Conservation (phyloP, 768 basidiomycete genomes). For the Neoboletus magnificus region DNA sequence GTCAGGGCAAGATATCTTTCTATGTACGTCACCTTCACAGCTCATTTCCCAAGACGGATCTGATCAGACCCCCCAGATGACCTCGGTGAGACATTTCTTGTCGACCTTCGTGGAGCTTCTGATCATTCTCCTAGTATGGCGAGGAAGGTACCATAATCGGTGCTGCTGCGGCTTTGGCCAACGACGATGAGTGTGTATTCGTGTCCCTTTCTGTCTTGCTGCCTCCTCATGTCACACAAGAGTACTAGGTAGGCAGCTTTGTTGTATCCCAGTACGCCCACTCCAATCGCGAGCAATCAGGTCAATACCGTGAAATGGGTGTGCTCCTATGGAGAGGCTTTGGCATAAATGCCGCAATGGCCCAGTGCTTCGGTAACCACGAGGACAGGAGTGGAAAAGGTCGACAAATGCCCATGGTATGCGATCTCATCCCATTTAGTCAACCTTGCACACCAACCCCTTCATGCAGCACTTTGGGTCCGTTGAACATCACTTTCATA, state of each 20-base stretch:
- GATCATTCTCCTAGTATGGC: slow-evolving; percentile 53
- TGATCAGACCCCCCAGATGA: slow-evolving; percentile 54
- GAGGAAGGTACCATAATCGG: slow-evolving; percentile 91
- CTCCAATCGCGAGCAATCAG: slow-evolving; percentile 33
- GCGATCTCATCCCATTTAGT: slow-evolving; percentile 11
- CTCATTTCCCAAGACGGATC: slow-evolving; percentile 4
- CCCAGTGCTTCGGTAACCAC: slow-evolving; percentile 86
- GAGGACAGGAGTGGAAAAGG: slow-evolving; percentile 82
- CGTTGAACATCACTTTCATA: slow-evolving; percentile 80
- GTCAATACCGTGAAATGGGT: slow-evolving; percentile 92
- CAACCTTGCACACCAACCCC: background rate
- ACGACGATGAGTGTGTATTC: slow-evolving; percentile 75
- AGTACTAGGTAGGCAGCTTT: slow-evolving; percentile 57
- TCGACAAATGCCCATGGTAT: slow-evolving; percentile 90
- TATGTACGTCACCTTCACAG: slow-evolving; percentile 52
- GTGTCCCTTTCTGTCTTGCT: background rate
- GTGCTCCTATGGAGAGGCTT: slow-evolving; percentile 89
- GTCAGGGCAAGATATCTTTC: slow-evolving; percentile 91
- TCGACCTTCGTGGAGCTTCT: background rate
- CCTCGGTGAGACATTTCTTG: slow-evolving; percentile 54
- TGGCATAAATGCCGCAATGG: slow-evolving; percentile 76
- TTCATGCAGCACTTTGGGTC: slow-evolving; percentile 77
- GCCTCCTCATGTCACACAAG: slow-evolving; percentile 35
- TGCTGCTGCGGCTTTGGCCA: slow-evolving; percentile 79
- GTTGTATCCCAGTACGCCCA: background rate